Evolutionary conservation across 768 basidiomycete species (phyloP).

Genomic region (Russula brevipes): DNA sequence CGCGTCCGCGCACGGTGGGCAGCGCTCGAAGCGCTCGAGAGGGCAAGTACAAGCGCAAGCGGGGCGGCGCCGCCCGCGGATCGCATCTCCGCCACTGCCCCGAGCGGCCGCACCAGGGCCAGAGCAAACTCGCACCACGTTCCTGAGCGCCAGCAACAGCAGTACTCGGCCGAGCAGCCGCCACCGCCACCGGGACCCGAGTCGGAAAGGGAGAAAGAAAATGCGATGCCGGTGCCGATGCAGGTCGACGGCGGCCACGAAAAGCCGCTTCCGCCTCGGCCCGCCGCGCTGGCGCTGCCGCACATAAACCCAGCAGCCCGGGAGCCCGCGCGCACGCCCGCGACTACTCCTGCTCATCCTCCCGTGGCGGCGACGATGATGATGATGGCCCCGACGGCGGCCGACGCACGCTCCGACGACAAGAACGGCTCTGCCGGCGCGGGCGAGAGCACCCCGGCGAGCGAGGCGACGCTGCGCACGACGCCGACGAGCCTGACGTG

Average conservation of each 20-base stretch:
- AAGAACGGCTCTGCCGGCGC: background rate
- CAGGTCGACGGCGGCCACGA: conserved; percentile 13
- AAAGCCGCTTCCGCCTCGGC: conserved; percentile 18
- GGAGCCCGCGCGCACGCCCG: background rate
- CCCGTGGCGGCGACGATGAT: background rate
- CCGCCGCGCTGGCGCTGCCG: conserved; percentile 3
- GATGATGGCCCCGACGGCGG: background rate
- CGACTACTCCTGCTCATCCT: background rate
- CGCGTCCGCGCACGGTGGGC: conserved; percentile 23
- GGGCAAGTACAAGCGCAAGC: background rate
- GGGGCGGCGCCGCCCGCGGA: background rate
- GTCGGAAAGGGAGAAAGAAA: conserved; percentile 9
- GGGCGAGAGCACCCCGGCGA: background rate
- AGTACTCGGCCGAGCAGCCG: background rate
- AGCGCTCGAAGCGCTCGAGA: conserved; percentile 22
- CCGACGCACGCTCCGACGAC: background rate
- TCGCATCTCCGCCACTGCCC: background rate
- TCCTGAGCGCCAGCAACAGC: background rate
- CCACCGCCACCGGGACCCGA: background rate
- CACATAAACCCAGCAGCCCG: background rate
- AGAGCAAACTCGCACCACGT: background rate
- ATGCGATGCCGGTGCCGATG: background rate
- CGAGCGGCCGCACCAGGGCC: background rate
- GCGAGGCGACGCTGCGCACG: conserved; percentile 15
- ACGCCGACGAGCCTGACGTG: conserved; percentile 20